These are phyloP conservation scores for Trichoderma koningiopsis DNA, from an alignment of 2,329 filamentous ascomycete species.

Conservation along the genomic window DNA sequence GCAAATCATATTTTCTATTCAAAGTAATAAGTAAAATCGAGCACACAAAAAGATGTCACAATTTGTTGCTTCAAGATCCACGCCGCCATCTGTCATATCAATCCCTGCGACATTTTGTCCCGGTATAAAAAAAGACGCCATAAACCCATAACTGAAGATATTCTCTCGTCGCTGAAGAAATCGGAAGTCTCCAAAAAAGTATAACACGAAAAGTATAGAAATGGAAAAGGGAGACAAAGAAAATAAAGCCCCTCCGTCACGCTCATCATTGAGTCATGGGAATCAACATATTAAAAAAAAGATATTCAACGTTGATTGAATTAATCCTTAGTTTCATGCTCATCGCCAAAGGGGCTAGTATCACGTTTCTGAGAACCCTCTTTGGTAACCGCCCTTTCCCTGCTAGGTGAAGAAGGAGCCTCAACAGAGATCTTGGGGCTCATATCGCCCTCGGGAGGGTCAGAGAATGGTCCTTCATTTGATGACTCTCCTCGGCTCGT, in stretches of 20 bases:
- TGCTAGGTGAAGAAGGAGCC: background rate
- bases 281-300: constrained; percentile 30
- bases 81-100: constrained; percentile 36
- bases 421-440: constrained; percentile 28
- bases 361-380: constrained; percentile 37
- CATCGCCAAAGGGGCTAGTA: constrained; percentile 59
- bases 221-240: background rate
- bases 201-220: constrained; percentile 29
- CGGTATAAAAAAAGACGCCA: constrained; percentile 34
- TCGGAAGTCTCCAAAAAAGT: constrained; percentile 33
- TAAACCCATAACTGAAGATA: constrained; percentile 32
- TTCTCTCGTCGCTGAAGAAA: constrained; percentile 28
- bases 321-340: constrained; percentile 58
- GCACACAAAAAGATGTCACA: constrained; percentile 30
- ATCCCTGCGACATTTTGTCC: constrained; percentile 33
- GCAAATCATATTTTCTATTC: constrained; percentile 34
- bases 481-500: constrained; percentile 51
- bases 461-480: constrained; percentile 58
- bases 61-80: constrained; percentile 29
- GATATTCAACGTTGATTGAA: background rate
- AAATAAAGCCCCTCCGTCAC: background rate
- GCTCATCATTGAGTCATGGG: constrained; percentile 19
- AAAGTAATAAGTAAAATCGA: constrained; percentile 21
- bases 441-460: constrained; percentile 47
- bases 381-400: background rate